Conservation (phyloP, 352 stramenopile species). For the Phytophthora citrophthora region DNA sequence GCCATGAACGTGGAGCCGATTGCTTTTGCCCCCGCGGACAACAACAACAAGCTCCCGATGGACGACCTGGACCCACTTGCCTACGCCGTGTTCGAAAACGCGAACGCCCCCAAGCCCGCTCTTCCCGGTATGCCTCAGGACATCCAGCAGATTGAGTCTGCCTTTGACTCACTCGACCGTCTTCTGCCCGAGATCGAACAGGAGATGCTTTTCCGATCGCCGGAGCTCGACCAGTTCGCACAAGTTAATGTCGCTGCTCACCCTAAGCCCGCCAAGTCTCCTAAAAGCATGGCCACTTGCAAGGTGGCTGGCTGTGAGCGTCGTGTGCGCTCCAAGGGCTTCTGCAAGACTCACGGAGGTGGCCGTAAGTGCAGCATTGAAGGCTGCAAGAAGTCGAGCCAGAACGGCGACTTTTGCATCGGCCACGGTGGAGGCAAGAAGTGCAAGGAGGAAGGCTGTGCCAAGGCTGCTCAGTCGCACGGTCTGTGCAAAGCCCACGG, state of each 20-base stretch:
- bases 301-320: constrained; percentile 67
- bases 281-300: constrained; percentile 68
- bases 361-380: constrained; percentile 86
- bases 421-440: constrained; percentile 88
- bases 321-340: constrained; percentile 79
- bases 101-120: constrained; percentile 7
- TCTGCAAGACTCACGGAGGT: constrained; percentile 87
- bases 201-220: constrained; percentile 62
- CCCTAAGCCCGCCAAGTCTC: constrained; percentile 45
- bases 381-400: constrained; percentile 87
- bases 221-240: constrained; percentile 45
- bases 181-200: constrained; percentile 72
- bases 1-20: constrained; percentile 71
- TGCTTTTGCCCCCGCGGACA: constrained; percentile 47
- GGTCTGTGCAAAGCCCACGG: constrained; percentile 87
- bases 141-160: constrained; percentile 73
- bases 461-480: constrained; percentile 87
- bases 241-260: constrained; percentile 41
- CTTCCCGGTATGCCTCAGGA: constrained; percentile 45
- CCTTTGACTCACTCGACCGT: constrained; percentile 76
- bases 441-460: constrained; percentile 82
- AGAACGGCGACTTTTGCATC: constrained; percentile 90
- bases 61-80: constrained; percentile 74
- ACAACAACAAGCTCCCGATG: constrained; percentile 43
- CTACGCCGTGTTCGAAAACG: constrained; percentile 59